Conservation (phyloP, 1,284 basidiomycete genomes). For the Cutaneotrichosporon sp. region DNA sequence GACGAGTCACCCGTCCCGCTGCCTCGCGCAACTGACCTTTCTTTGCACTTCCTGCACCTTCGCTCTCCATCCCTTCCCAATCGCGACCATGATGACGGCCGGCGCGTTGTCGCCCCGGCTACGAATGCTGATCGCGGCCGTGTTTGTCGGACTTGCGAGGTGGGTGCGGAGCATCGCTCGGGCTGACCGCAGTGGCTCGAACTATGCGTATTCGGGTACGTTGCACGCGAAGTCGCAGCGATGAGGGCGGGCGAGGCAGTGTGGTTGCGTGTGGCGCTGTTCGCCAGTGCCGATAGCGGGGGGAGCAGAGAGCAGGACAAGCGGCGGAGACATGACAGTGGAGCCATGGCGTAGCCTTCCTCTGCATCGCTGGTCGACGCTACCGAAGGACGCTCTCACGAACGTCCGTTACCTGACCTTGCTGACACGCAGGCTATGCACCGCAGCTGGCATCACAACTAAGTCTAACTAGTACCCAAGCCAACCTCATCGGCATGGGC, state of each 20-base stretch:
- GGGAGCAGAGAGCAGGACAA: too few species aligned
- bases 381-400: not conserved
- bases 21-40: too few species aligned
- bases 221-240: not conserved
- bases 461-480: slow-evolving; percentile 65
- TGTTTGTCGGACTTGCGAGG: slow-evolving; percentile 19
- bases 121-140: slow-evolving; percentile 15
- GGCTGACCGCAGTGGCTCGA: slow-evolving; percentile 53
- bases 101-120: slow-evolving; percentile 1
- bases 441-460: slow-evolving; percentile 69
- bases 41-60: too few species aligned
- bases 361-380: not conserved
- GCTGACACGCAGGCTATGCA: slow-evolving; percentile 60
- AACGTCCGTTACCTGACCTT: not conserved
- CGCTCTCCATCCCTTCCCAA: not conserved
- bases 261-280: not conserved
- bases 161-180: too few species aligned
- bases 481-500: slow-evolving; percentile 62
- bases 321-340: too few species aligned
- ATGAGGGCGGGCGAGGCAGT: not conserved
- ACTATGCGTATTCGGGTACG: slow-evolving; percentile 55
- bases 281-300: too few species aligned
- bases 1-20: too few species aligned
- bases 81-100: not conserved
- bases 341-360: too few species aligned